Evolutionary conservation across 208 protist species (phyloP), one percentile per base, ranked within the genome.

Genomic region (Angomonas ambiguus): DNA sequence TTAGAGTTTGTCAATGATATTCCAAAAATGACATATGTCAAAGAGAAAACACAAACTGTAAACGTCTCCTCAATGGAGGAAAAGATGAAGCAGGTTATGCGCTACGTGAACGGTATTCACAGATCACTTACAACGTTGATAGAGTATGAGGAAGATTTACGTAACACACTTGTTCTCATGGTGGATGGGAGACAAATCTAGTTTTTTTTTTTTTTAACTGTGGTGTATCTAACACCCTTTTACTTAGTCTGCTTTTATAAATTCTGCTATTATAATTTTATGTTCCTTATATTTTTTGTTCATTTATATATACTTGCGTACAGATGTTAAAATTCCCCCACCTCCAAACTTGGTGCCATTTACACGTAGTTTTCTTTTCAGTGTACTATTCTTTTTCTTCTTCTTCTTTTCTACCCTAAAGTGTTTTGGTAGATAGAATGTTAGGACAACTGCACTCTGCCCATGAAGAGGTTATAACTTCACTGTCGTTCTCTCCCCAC

Each of bases 381-480:
- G 55, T 42, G 42, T 57, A 25, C 16, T 53, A 5, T 53, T 20
- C 8, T 13, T 24, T 32, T 5, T 25, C 48, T 63, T 70, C 8
- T 59, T n/a, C 41, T 34, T 63, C 38, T 58, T 57, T 35, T 42
- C 18, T 22, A 2, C 25, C 11, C 30, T 34, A 34, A 34, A 34
- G 16, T 45, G 18, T 45, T 24, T 27, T 10, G 48, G 3, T 20
- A 42, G 16, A 35, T 2, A 34, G 27, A 62, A 87, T 90, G 77
- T 73, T 86, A 34, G 62, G 76, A 0, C 78, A 82, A 49, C 18
- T 87, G 25, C 71, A 76, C 1, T n/a, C 65, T n/a, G 83, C 84
- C 2, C 84, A 94, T 73, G 67, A 71, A 27, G 82, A 91, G 74
- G 83, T 84, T 45, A 76, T 95, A 27, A 91, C 84, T 16, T 91